phyloP scores from a whole-genome alignment of 2,329 filamentous ascomycete genomes.

The Aureobasidium sp. region DNA sequence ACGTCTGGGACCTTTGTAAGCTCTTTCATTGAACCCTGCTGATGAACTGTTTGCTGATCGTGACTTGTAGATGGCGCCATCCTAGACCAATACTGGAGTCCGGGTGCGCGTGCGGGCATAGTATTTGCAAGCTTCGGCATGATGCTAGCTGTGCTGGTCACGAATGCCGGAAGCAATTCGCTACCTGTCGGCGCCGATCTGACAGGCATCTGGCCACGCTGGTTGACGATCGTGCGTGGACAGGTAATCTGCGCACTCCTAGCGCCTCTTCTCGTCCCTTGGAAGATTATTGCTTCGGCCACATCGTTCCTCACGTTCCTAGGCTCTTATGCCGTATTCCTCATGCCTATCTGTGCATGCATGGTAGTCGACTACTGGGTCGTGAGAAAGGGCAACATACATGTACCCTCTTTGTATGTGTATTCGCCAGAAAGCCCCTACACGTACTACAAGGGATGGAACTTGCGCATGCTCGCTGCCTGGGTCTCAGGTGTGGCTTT shows the following conservation, averaged over 20 bases:
- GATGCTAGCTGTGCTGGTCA: constrained; percentile 1
- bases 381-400: constrained; percentile 1
- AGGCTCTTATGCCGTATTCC: not conserved
- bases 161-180: constrained; percentile 1
- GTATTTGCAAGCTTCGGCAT: constrained; percentile 1
- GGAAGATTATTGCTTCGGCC: constrained; percentile 6
- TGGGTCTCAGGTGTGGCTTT: not conserved
- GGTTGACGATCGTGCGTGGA: not conserved
- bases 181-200: constrained; percentile 1
- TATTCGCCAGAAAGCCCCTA: not conserved
- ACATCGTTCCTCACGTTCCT: constrained; percentile 4
- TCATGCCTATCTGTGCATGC: constrained; percentile 1
- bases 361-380: not conserved
- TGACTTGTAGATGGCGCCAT: not conserved
- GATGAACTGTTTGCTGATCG: not conserved
- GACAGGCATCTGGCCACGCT: not conserved
- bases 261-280: not conserved
- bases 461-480: not conserved
- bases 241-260: not conserved
- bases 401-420: not conserved
- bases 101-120: not conserved
- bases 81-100: constrained; percentile 3
- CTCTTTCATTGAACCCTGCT: not conserved
- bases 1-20: constrained; percentile 5
- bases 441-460: constrained; percentile 10